Evolutionary conservation across 2,329 filamentous ascomycete species (phyloP).

Genomic region (Tolypocladium tundrense): DNA sequence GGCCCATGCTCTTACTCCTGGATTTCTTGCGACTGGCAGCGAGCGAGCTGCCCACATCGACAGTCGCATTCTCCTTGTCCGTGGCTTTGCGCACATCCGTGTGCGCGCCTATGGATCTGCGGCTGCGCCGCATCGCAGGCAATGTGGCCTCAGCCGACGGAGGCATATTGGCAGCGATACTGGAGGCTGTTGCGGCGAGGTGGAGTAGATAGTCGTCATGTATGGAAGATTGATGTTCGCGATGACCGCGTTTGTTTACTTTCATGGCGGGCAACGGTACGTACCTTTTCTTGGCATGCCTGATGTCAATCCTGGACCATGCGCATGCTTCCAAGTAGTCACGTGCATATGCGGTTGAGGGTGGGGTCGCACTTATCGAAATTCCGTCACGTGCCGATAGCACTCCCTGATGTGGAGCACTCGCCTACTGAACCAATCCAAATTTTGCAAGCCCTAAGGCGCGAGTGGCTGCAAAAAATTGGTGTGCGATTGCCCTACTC

Average conservation of each 20-base stretch:
- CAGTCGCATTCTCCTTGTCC: conserved; percentile 72
- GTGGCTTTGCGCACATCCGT: conserved; percentile 40
- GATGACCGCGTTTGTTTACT: conserved; percentile 29
- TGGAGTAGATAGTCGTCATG: background rate
- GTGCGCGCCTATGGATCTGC: conserved; percentile 61
- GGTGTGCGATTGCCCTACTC: conserved; percentile 26
- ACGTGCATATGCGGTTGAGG: background rate
- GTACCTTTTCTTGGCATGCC: conserved; percentile 2
- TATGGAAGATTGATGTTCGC: conserved; percentile 9
- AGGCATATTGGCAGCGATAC: conserved; percentile 18
- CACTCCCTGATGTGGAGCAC: conserved; percentile 7
- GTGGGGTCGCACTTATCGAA: background rate
- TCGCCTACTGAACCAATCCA: conserved; percentile 21
- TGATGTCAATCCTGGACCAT: background rate
- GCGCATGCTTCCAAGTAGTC: background rate
- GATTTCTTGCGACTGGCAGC: conserved; percentile 55
- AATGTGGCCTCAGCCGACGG: conserved; percentile 33
- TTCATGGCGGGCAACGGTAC: conserved; percentile 10
- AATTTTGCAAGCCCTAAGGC: conserved; percentile 32
- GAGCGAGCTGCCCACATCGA: conserved; percentile 48
- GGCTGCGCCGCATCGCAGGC: conserved; percentile 45
- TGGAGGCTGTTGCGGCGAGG: conserved; percentile 9
- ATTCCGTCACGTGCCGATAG: conserved; percentile 4
- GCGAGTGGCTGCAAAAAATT: conserved; percentile 20
- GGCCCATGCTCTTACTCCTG: conserved; percentile 91